Conservation (phyloP, 306 rosid genomes). For the Ceratonia siliqua region DNA sequence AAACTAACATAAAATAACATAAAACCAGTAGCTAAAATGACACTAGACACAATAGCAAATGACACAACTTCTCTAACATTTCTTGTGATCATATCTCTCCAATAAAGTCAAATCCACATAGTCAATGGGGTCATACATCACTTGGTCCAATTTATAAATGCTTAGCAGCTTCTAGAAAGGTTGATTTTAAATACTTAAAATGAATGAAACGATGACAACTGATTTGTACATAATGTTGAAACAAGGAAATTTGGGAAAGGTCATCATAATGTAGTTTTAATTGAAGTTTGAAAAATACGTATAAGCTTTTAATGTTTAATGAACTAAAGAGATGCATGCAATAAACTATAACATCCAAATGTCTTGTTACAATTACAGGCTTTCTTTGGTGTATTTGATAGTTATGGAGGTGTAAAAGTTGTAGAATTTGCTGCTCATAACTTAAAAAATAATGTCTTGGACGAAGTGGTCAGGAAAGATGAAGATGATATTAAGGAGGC, state of each 20-base stretch:
- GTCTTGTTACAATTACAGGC: conserved; percentile 59
- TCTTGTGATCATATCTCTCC: too few species aligned
- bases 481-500: conserved; percentile 63
- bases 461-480: conserved; percentile 52
- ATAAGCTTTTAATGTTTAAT: background rate
- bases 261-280: background rate
- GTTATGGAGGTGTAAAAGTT: conserved; percentile 94
- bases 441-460: conserved; percentile 67
- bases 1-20: too few species aligned
- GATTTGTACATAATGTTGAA: background rate
- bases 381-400: conserved; percentile 85
- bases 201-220: background rate
- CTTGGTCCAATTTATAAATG: too few species aligned
- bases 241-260: background rate
- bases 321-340: background rate
- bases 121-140: too few species aligned
- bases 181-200: too few species aligned
- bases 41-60: too few species aligned
- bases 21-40: too few species aligned
- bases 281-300: conserved; percentile 10
- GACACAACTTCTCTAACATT: too few species aligned
- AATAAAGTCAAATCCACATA: too few species aligned
- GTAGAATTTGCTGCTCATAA: conserved; percentile 81
- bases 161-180: too few species aligned
- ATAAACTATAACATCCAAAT: conserved; percentile 23